Evolutionary conservation across 2,329 filamentous ascomycete species (phyloP).

Genomic region (Diaporthe ampelina): DNA sequence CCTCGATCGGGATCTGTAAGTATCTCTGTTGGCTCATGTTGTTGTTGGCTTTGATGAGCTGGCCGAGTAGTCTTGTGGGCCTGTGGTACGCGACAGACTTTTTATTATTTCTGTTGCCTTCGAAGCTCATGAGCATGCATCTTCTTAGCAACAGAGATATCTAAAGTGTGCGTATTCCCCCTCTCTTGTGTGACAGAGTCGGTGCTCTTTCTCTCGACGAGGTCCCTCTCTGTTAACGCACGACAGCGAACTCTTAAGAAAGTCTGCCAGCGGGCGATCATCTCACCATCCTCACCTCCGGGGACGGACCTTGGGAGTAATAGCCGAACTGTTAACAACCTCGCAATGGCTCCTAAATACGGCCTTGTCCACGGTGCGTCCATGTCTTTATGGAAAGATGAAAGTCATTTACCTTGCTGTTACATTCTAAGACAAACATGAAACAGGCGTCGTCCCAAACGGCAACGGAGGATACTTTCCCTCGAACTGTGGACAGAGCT

Average conservation of each 20-base stretch:
- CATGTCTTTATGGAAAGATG: background rate
- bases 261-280: background rate
- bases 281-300: background rate
- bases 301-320: background rate
- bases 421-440: background rate
- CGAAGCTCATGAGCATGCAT: background rate
- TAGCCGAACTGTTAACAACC: background rate
- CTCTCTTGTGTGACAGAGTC: constrained; percentile 1
- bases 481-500: background rate
- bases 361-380: background rate
- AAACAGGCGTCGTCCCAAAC: background rate
- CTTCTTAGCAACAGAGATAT: background rate
- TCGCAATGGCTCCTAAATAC: constrained; percentile 14
- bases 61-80: constrained; percentile 9
- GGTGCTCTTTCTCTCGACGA: background rate
- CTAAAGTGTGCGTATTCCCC: background rate
- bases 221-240: background rate
- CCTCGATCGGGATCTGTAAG: constrained; percentile 2
- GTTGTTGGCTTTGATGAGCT: constrained; percentile 8
- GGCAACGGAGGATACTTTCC: constrained; percentile 5
- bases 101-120: background rate
- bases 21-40: background rate
- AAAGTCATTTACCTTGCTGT: background rate
- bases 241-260: background rate
- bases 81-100: background rate